These are phyloP conservation scores for Talaromyces atroroseus DNA, from an alignment of 2,329 filamentous ascomycete genomes.

Conservation along the genomic window DNA sequence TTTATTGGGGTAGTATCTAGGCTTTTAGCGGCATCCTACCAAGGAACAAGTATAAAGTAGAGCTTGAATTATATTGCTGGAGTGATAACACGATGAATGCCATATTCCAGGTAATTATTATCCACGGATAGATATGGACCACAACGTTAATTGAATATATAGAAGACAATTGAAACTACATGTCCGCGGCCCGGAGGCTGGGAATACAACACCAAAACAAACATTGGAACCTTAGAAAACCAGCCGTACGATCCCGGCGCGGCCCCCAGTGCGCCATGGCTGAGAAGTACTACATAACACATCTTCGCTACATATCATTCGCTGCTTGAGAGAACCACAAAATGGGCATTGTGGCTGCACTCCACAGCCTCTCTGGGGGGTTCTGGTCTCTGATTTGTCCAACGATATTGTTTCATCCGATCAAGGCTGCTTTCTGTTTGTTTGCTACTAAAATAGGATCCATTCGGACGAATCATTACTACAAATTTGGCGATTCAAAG, in stretches of 20 bases:
- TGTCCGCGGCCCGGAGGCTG: background rate
- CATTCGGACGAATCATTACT: too few relatives aligned
- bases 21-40: too few relatives aligned
- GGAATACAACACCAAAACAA: background rate
- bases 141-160: background rate
- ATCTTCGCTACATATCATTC: background rate
- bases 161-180: background rate
- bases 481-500: background rate
- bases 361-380: too few relatives aligned
- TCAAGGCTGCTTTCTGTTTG: background rate
- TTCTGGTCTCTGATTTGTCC: background rate
- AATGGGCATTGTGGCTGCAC: background rate
- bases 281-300: background rate
- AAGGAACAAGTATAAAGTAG: too few relatives aligned
- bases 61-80: too few relatives aligned
- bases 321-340: background rate
- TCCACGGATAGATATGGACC: too few relatives aligned
- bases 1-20: too few relatives aligned
- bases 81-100: too few relatives aligned
- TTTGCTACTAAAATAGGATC: background rate
- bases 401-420: background rate
- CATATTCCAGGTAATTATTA: too few relatives aligned
- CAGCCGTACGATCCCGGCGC: background rate
- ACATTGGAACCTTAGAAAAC: too few relatives aligned
- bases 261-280: too few relatives aligned